These are phyloP conservation scores for Podila clonocystis DNA, from an alignment of 192 early-diverging fungal genomes.

Conservation along the genomic window DNA sequence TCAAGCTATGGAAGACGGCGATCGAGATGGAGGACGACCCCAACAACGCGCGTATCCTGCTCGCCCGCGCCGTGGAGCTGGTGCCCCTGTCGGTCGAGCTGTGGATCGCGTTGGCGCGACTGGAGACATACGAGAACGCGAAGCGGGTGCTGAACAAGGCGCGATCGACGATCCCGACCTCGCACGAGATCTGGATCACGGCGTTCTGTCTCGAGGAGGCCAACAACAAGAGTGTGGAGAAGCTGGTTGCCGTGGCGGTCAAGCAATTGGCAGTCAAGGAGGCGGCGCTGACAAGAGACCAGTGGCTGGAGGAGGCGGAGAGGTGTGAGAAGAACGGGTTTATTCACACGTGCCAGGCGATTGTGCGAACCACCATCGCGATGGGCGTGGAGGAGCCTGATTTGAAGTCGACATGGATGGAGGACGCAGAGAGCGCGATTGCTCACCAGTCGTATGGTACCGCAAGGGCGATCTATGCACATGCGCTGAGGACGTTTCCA, in stretches of 20 bases:
- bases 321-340: conserved; percentile 83
- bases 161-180: conserved; percentile 81
- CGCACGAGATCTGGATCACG: conserved; percentile 95
- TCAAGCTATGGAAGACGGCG: conserved; percentile 92
- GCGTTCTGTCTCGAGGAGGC: conserved; percentile 88
- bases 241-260: conserved; percentile 79
- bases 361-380: conserved; percentile 80
- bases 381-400: conserved; percentile 85
- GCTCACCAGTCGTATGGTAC: conserved; percentile 71
- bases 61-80: conserved; percentile 94
- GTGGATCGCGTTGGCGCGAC: conserved; percentile 94
- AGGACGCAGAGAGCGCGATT: conserved; percentile 86
- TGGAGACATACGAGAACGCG: conserved; percentile 92
- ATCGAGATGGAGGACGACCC: conserved; percentile 93
- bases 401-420: conserved; percentile 82
- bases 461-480: conserved; percentile 88
- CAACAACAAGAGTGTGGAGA: conserved; percentile 70
- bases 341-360: conserved; percentile 82
- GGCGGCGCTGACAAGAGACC: conserved; percentile 77
- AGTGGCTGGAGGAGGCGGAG: conserved; percentile 92
- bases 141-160: conserved; percentile 93
- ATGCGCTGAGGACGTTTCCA: conserved; percentile 82
- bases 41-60: conserved; percentile 88
- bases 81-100: conserved; percentile 91
- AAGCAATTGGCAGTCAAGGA: conserved; percentile 71